Base-by-base conservation (phyloP, 352 stramenopile species). In the Pythium chondricola region DNA sequence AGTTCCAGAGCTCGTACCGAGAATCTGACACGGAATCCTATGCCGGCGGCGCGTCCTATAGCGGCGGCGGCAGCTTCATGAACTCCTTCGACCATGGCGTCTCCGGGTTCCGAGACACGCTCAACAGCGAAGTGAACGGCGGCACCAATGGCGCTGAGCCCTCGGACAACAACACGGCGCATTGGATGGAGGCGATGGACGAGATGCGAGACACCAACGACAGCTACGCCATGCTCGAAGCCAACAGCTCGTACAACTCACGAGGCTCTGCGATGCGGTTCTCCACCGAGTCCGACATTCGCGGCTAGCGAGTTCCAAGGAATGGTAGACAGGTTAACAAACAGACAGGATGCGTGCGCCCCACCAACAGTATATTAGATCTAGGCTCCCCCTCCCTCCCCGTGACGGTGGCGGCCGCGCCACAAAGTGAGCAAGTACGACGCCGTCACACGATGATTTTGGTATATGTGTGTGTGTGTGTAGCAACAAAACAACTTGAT, bases 171-270 rank as follows among this genome's bases (percentile, higher is more conserved):
- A 58, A 70, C 11, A 46, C 67, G 22, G 75, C 63, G 21, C 75
- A 89, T 67, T 89, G 78, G 78, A 58, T 75, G 46, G 59, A 73
- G 27, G 67, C 65, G 26, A 85, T 85, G 74, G 70, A 83, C 48
- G 69, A 82, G 17, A 87, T 87, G 72, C 78, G 78, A n/a, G 78
- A 76, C 58, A 90, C 78, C 0, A 80, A 79, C 54, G 78, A 90
- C 67, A 85, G 71, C 63, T 90, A 90, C 62, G 78, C 75, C 8
- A 90, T 90, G 78, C 65, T 90, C 48, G 75, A 88, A 59, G 79
- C 74, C 29, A 40, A 35, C 29, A 71, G 66, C n/a, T 80, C 75
- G 26, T 89, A 77, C 56, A 69, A 78, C 55, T 69, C 58, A 39
- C 73, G 78, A 7, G 78, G 68, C 39, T 90, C 78, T 33, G 74